A percentile compares a stretch with the other conserved stretches of the same genome.
phyloP scores from a whole-genome alignment of 1,284 basidiomycete genomes.

The Sparassis latifolia region DNA sequence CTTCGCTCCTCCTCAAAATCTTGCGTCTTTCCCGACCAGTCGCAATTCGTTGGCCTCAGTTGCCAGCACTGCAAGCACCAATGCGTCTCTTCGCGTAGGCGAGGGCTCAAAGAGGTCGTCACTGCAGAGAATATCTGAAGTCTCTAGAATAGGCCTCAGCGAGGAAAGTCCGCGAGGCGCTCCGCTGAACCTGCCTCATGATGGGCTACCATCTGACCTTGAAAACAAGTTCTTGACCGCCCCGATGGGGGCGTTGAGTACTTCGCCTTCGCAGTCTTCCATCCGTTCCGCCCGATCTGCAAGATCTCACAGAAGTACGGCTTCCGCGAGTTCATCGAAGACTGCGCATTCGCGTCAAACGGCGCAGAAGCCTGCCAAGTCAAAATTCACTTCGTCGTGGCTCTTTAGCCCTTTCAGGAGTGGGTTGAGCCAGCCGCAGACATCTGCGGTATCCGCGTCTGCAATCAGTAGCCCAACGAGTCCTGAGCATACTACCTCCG shows the following conservation, averaged over 20 bases:
- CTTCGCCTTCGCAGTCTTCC: slow-evolving; percentile 70
- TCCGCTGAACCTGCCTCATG: slow-evolving; percentile 42
- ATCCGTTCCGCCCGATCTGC: slow-evolving; percentile 48
- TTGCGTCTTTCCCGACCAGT: slow-evolving; percentile 23
- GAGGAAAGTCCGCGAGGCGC: slow-evolving; percentile 54
- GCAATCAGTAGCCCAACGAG: slow-evolving; percentile 19
- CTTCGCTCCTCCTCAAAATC: slow-evolving; percentile 45
- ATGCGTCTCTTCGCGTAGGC: slow-evolving; percentile 29
- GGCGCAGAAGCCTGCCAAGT: slow-evolving; percentile 30
- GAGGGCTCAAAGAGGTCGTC: slow-evolving; percentile 30
- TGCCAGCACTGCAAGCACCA: slow-evolving; percentile 25
- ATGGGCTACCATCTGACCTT: slow-evolving; percentile 24
- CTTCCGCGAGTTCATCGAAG: slow-evolving; percentile 26
- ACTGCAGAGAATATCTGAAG: slow-evolving; percentile 35
- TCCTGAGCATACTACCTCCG: slow-evolving; percentile 10
- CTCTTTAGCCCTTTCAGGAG: slow-evolving; percentile 68
- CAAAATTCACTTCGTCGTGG: slow-evolving; percentile 68
- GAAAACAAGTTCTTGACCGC: slow-evolving; percentile 28
- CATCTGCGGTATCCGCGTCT: slow-evolving; percentile 44
- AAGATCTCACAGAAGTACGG: slow-evolving; percentile 22
- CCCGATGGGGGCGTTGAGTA: slow-evolving; percentile 35
- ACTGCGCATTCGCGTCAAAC: slow-evolving; percentile 19
- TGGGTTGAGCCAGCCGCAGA: slow-evolving; percentile 53
- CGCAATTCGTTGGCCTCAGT: slow-evolving; percentile 37
- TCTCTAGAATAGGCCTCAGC: slow-evolving; percentile 49